These are phyloP conservation scores for Lasiosphaeriaceae sp. DNA, from an alignment of 495 filamentous ascomycete species.

Conservation along the genomic window DNA sequence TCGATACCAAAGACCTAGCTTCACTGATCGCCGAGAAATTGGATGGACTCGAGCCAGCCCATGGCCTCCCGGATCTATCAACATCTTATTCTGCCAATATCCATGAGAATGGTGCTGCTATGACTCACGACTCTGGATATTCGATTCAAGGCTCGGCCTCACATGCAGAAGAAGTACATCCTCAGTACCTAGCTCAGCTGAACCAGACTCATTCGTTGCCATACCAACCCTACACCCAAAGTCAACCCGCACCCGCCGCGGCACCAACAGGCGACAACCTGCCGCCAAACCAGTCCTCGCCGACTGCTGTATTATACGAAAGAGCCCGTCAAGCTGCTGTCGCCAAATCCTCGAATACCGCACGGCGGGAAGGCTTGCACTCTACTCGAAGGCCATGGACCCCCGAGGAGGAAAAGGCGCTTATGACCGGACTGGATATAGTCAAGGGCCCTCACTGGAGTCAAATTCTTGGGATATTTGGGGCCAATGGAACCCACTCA, in stretches of 20 bases:
- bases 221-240: slow-evolving; percentile 21
- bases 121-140: neutral
- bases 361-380: slow-evolving; percentile 69
- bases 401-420: slow-evolving; percentile 82
- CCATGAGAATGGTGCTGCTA: slow-evolving; percentile 10
- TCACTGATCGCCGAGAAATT: slow-evolving; percentile 25
- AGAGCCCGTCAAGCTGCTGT: slow-evolving; percentile 77
- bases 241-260: neutral
- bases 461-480: slow-evolving; percentile 87
- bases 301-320: slow-evolving; percentile 77
- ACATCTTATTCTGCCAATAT: slow-evolving; percentile 5
- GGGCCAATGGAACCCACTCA: slow-evolving; percentile 74
- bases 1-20: slow-evolving; percentile 20
- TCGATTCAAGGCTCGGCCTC: neutral
- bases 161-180: slow-evolving; percentile 3
- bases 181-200: slow-evolving; percentile 17
- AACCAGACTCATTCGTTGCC: slow-evolving; percentile 13
- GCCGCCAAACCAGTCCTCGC: slow-evolving; percentile 68
- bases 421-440: slow-evolving; percentile 87
- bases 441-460: slow-evolving; percentile 96
- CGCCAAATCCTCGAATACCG: slow-evolving; percentile 70
- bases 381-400: slow-evolving; percentile 89
- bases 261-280: slow-evolving; percentile 22
- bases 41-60: slow-evolving; percentile 9
- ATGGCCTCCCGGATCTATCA: slow-evolving; percentile 17